These are phyloP conservation scores for Martiniozyma asiatica DNA, from an alignment of 1,139 yeast genomes.

Conservation along the genomic window DNA sequence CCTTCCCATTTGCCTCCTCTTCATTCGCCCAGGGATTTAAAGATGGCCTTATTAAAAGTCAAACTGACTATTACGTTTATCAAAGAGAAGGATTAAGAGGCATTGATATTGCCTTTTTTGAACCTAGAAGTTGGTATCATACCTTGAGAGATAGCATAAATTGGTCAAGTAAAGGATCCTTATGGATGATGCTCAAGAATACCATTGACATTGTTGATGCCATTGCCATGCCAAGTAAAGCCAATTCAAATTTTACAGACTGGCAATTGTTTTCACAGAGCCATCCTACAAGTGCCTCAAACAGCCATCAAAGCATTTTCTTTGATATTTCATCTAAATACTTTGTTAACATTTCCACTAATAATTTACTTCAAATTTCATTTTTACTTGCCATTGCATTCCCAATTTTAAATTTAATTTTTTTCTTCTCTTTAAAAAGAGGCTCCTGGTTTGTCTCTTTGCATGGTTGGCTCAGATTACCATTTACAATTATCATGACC, in stretches of 20 bases:
- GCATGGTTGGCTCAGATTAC: slow-evolving; percentile 41
- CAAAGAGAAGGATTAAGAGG: slow-evolving; percentile 63
- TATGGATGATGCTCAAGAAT: slow-evolving; percentile 75
- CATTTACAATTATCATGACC: slow-evolving; percentile 41
- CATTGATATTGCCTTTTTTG: slow-evolving; percentile 63
- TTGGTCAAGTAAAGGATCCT: slow-evolving; percentile 49
- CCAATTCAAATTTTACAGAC: no score
- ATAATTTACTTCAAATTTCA: slow-evolving; percentile 35
- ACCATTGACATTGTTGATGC: slow-evolving; percentile 46
- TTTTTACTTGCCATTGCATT: slow-evolving; percentile 36
- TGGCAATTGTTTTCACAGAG: no score
- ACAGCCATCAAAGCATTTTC: slow-evolving; percentile 33
- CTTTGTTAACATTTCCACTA: slow-evolving; percentile 44
- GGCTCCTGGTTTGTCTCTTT: slow-evolving; percentile 38
- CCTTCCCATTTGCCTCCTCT: slow-evolving; percentile 65
- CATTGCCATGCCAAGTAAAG: slow-evolving; percentile 22
- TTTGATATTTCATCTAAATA: slow-evolving; percentile 46
- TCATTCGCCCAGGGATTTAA: slow-evolving; percentile 76
- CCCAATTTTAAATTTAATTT: slow-evolving; percentile 41
- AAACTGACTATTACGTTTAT: slow-evolving; percentile 78
- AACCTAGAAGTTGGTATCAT: slow-evolving; percentile 76
- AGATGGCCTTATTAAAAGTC: slow-evolving; percentile 59
- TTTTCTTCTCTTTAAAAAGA: slow-evolving; percentile 35
- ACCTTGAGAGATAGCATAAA: slow-evolving; percentile 62
- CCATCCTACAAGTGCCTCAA: slow-evolving; percentile 43